These are phyloP conservation scores for Cercospora beticola DNA, from an alignment of 2,329 filamentous ascomycete genomes.

Conservation along the genomic window DNA sequence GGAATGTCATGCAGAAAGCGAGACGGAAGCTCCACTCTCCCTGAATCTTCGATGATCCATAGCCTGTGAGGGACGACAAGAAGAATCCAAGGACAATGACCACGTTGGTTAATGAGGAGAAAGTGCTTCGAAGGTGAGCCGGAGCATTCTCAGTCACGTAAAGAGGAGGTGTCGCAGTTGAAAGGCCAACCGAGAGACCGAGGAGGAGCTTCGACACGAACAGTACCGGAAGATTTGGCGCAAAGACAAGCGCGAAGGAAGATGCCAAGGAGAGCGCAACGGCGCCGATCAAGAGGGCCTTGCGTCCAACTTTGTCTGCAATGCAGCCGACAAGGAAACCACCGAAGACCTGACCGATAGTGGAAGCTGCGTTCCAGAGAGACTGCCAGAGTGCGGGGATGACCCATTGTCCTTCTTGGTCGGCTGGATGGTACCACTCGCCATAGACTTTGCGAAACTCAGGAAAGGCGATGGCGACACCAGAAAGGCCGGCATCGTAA, in stretches of 20 bases:
- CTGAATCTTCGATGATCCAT: slow-evolving; percentile 29
- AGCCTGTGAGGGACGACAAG: slow-evolving; percentile 30
- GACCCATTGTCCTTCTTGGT: slow-evolving; percentile 31
- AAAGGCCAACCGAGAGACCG: slow-evolving; percentile 30
- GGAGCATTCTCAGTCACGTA: slow-evolving; percentile 34
- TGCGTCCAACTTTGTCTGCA: slow-evolving; percentile 29
- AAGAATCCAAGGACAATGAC: slow-evolving; percentile 33
- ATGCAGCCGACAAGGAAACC: slow-evolving; percentile 31
- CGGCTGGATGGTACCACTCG: slow-evolving; percentile 33
- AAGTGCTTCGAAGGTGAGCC: slow-evolving; percentile 27
- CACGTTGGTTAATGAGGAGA: slow-evolving; percentile 32
- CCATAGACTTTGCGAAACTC: slow-evolving; percentile 40
- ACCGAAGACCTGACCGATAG: slow-evolving; percentile 34
- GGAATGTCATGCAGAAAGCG: slow-evolving; percentile 32
- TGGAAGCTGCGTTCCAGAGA: slow-evolving; percentile 42
- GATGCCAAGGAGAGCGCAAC: slow-evolving; percentile 24
- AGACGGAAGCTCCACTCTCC: slow-evolving; percentile 30
- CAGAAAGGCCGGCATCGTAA: slow-evolving; percentile 41
- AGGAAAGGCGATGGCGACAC: slow-evolving; percentile 40
- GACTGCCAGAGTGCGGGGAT: slow-evolving; percentile 43
- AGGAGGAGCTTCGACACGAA: slow-evolving; percentile 33
- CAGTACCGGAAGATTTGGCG: slow-evolving; percentile 35
- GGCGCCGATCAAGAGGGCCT: slow-evolving; percentile 27
- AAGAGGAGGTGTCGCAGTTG: slow-evolving; percentile 29
- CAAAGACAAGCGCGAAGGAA: slow-evolving; percentile 30